Evolutionary conservation across 148 eudicot genomes (phyloP), one percentile per base, ranked within the genome.

Genomic region (Rhododendron griersonianum): DNA sequence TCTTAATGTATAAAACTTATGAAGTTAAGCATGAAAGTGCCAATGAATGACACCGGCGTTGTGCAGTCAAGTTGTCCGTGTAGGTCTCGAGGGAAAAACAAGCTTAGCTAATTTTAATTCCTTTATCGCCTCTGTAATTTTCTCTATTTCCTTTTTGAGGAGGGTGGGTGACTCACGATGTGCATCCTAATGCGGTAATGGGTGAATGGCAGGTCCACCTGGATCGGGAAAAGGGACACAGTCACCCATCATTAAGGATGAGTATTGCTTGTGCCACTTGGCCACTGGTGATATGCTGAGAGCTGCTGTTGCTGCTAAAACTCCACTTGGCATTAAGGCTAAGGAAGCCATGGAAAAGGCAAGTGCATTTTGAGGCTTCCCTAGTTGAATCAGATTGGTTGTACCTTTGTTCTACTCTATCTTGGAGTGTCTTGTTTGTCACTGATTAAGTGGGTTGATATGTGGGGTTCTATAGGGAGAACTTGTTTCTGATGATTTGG

Each of bases 191-290:
- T 82, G 50, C 21, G 35, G 37, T 37, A 81, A 47, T 45, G 28
- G 28, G 53, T 87, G 75, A 71, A 53, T 55, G 47, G 73, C 89
- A 97, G 99, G 99, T 79, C 99, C 99, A 47, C 98, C 99, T 83
- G 99, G 98, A 84, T 97, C 98, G 19, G 99, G 99, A 7, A 97
- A 97, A 92, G 99, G 99, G 75, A 97, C 98, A 48, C 99, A 97
- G 78, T 97, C 99, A 45, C 99, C 99, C 48, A 25, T 95, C 23
- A 93, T 97, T 53, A 97, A 95, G 93, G 99, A 93, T 88, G 98
- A 97, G 89, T 94, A 93, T 87, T 97, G 99, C 90, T 90, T 97
- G 84, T 97, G 99, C 86, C 99, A 97, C 91, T 90, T 97, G 90
- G 99, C 98, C 45, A 95, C 98, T 81, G 98, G 98, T 76, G 99